These are phyloP conservation scores for Graphilbum fragrans DNA, from an alignment of 2,329 filamentous ascomycete species.

Conservation along the genomic window DNA sequence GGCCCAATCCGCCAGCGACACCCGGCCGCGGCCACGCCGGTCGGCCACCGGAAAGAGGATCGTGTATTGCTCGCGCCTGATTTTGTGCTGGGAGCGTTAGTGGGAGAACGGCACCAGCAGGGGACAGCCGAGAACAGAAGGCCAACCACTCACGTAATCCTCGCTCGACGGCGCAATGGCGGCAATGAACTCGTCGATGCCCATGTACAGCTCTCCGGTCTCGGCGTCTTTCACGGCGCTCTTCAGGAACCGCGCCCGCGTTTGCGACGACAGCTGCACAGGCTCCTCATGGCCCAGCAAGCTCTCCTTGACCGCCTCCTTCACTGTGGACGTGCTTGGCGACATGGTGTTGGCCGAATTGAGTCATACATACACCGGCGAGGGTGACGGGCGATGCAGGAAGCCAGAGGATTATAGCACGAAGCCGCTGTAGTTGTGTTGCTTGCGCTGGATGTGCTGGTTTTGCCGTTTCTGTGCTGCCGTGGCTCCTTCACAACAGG, in stretches of 20 bases:
- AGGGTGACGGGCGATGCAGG: no score
- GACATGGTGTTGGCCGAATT: no score
- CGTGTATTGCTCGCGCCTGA: conserved; percentile 88
- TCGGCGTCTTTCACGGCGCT: conserved; percentile 65
- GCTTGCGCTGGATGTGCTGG: no score
- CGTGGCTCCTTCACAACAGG: no score
- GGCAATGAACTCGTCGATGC: conserved; percentile 75
- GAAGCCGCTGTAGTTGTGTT: no score
- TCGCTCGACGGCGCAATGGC: conserved; percentile 77
- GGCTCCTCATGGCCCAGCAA: conserved; percentile 52
- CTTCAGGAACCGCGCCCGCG: conserved; percentile 62
- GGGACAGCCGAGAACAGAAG: not conserved
- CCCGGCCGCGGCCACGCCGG: conserved; percentile 56
- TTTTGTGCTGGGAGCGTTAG: conserved; percentile 64
- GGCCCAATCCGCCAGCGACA: conserved; percentile 77
- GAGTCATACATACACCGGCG: no score
- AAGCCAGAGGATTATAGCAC: no score
- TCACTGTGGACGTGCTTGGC: conserved; percentile 35
- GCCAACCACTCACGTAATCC: conserved; percentile 65
- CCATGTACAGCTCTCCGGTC: conserved; percentile 69
- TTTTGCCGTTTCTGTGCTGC: no score
- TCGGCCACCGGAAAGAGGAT: conserved; percentile 91
- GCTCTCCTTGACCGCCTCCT: conserved; percentile 66
- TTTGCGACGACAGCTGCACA: conserved; percentile 58
- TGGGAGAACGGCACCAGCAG: not conserved